These are phyloP conservation scores for Lasiodiplodia theobromae DNA, from an alignment of 2,329 filamentous ascomycete species.

Conservation along the genomic window DNA sequence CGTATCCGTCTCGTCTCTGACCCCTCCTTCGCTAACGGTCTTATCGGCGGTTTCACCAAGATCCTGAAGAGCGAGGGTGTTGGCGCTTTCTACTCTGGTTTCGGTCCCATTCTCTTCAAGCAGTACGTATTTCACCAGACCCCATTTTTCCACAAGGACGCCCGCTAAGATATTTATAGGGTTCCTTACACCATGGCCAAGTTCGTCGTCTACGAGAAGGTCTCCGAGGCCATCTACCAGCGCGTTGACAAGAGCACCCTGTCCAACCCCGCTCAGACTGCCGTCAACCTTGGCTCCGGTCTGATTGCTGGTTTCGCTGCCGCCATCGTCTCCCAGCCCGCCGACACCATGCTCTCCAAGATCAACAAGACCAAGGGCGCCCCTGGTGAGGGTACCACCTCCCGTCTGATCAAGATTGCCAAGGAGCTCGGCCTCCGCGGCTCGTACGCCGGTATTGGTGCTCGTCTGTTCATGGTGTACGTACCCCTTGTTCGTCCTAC, in stretches of 20 bases:
- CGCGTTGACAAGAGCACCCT: conserved; percentile 73
- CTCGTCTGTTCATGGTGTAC: conserved; percentile 67
- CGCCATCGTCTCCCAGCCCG: conserved; percentile 58
- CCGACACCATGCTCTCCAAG: conserved; percentile 86
- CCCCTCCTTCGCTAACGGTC: conserved; percentile 82
- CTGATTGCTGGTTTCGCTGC: conserved; percentile 82
- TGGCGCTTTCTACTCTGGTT: conserved; percentile 88
- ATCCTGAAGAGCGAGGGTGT: conserved; percentile 83
- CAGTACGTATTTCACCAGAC: conserved; percentile 36
- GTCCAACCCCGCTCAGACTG: conserved; percentile 74
- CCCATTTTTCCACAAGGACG: conserved; percentile 62
- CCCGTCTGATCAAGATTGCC: conserved; percentile 84
- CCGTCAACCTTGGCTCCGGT: conserved; percentile 58
- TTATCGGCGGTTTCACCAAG: conserved; percentile 81
- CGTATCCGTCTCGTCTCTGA: conserved; percentile 92
- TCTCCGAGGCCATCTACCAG: conserved; percentile 75
- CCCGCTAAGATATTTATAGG: conserved; percentile 59
- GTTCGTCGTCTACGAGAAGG: conserved; percentile 94
- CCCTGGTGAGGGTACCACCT: conserved; percentile 71
- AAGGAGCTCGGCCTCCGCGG: conserved; percentile 83
- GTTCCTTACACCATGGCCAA: conserved; percentile 95
- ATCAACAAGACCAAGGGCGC: conserved; percentile 91
- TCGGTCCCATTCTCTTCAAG: conserved; percentile 66
- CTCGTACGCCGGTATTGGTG: conserved; percentile 81
- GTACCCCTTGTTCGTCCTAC: not conserved